Conservation (phyloP, 2,329 filamentous ascomycete genomes). For the Neonectria neomacrospora region DNA sequence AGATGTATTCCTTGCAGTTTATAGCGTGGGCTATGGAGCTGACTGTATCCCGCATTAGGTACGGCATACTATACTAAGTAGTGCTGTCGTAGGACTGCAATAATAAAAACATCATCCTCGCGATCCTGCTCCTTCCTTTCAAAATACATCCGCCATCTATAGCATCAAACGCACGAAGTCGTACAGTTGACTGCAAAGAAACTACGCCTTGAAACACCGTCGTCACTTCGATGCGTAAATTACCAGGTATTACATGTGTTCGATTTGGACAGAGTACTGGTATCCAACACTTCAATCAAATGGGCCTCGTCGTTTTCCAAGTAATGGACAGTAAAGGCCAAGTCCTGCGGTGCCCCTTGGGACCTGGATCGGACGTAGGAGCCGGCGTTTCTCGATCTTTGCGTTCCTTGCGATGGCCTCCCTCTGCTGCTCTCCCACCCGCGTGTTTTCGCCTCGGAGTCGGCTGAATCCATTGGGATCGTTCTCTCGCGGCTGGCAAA, state of each 20-base stretch:
- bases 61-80: background rate
- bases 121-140: too few relatives aligned
- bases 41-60: background rate
- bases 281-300: conserved; percentile 45
- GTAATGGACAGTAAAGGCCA: conserved; percentile 50
- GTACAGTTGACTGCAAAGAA: too few relatives aligned
- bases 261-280: conserved; percentile 13
- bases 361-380: conserved; percentile 28
- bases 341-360: conserved; percentile 47
- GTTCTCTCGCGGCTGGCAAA: conserved; percentile 40
- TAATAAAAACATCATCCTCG: too few relatives aligned
- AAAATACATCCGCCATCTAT: too few relatives aligned
- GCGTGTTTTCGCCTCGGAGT: background rate
- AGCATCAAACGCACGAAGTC: background rate
- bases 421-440: background rate
- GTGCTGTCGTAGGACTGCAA: too few relatives aligned
- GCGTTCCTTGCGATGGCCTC: conserved; percentile 21
- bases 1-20: background rate
- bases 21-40: background rate
- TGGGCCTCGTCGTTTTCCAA: conserved; percentile 46
- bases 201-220: background rate
- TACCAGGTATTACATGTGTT: background rate
- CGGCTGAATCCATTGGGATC: background rate
- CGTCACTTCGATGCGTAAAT: background rate
- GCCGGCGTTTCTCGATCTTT: conserved; percentile 36